Base-by-base conservation (phyloP, 192 early-diverging fungal genomes). In the Fimicolochytrium jonesii region DNA sequence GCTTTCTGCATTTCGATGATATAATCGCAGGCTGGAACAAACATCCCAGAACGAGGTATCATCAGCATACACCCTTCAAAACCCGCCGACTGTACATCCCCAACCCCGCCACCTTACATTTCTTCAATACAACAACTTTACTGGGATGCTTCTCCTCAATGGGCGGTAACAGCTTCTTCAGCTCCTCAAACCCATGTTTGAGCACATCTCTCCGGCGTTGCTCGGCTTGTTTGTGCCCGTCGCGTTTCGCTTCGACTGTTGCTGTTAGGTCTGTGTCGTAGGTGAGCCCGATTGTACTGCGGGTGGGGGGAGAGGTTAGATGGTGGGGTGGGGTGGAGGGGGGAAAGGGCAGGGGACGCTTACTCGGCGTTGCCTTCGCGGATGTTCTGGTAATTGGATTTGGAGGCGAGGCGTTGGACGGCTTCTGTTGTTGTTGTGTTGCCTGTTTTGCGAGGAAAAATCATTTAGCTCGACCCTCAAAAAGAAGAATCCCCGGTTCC, bases 171-270 rank as follows among this genome's bases (percentile, higher is more conserved):
- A 89, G 73, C 0, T 64, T 50, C 41, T 82, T 74, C 7, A 98
- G 71, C 7, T 86, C 76, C 34, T 97, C 91, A 67, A 98, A 98
- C 48, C 88, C 90, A 41, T 86, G 70, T 56, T 96, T 96, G 4
- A 98, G 82, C 29, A 88, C 89, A 63, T 98, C 96, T 6, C 96
- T 81, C 10, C 96, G 88, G 68, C 90, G 92, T 70, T 98, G 96
- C 69, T 98, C 96, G 2, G 94, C 93, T 41, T 92, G 87, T 71
- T 97, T 95, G 75, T 98, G 96, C 15, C 85, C 87, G 11, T 87
- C 90, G n/a, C 87, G 86, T 9, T 92, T 86, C 0, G 83, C 71
- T 68, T 94, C 92, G 43, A 94, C 72, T 0, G 89, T 88, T 5
- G 82, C 81, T 32, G 88, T 83, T 29, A 93, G 79, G 57, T 94